phyloP scores from a whole-genome alignment of 108 stramenopile genomes.

The Nitzschia sp. region DNA sequence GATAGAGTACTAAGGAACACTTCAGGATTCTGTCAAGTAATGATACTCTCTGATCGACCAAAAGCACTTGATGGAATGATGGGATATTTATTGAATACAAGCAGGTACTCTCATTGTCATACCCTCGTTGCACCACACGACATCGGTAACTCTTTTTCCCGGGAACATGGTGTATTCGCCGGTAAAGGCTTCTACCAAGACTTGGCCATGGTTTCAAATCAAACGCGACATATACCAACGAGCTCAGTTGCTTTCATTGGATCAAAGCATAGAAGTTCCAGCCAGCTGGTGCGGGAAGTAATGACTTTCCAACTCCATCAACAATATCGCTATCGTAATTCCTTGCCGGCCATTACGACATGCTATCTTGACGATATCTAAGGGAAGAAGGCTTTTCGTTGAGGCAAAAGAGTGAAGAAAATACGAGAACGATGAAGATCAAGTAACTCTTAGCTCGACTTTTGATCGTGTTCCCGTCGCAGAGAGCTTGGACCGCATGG shows the following conservation, averaged over 20 bases:
- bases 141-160: neutral
- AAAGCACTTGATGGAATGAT: neutral
- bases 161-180: conserved; percentile 28
- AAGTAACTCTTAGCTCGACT: too few relatives aligned
- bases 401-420: too few relatives aligned
- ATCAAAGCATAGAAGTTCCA: conserved; percentile 6
- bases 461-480: too few relatives aligned
- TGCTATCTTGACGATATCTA: conserved; percentile 8
- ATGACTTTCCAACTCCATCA: conserved; percentile 3
- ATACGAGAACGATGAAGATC: too few relatives aligned
- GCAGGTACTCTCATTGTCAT: neutral
- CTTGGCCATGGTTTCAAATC: conserved; percentile 16
- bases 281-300: conserved; percentile 13
- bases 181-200: conserved; percentile 29
- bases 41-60: conserved; percentile 18
- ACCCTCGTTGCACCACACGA: conserved; percentile 6
- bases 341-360: neutral
- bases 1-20: conserved; percentile 1
- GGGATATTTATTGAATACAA: neutral
- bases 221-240: conserved; percentile 1
- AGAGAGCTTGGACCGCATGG: too few relatives aligned
- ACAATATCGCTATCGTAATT: neutral
- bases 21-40: conserved; percentile 2
- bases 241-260: neutral
- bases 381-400: too few relatives aligned